phyloP scores from a whole-genome alignment of 1,284 basidiomycete genomes.

The Heimioporus punctisporus region DNA sequence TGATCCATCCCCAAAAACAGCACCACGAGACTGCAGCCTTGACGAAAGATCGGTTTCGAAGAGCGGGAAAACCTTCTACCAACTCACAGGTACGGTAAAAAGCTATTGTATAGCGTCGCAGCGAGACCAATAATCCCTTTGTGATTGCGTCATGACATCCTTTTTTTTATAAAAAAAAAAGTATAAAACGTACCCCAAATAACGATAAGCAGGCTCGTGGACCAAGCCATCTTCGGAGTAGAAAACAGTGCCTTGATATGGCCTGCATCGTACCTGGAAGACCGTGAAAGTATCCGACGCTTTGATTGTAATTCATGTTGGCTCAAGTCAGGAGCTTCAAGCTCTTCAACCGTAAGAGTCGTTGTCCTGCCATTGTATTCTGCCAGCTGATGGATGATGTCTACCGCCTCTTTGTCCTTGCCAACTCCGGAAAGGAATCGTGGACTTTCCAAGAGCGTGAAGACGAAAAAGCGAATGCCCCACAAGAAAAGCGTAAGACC shows the following conservation, averaged over 20 bases:
- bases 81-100: constrained; percentile 51
- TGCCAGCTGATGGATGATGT: constrained; percentile 60
- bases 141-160: too few relatives aligned
- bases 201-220: constrained; percentile 55
- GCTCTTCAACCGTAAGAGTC: constrained; percentile 42
- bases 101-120: constrained; percentile 63
- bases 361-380: constrained; percentile 52
- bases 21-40: constrained; percentile 49
- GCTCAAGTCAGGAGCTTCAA: constrained; percentile 28
- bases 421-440: constrained; percentile 65
- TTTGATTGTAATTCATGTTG: background rate
- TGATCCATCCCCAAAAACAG: constrained; percentile 48
- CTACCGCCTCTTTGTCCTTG: constrained; percentile 62
- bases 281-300: constrained; percentile 33
- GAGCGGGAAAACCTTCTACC: background rate
- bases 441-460: constrained; percentile 63
- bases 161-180: background rate
- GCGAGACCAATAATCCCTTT: constrained; percentile 64
- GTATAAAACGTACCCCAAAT: constrained; percentile 49
- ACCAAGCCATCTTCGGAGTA: constrained; percentile 57
- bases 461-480: constrained; percentile 59
- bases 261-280: constrained; percentile 37
- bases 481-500: constrained; percentile 57
- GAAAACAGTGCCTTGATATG: constrained; percentile 59
- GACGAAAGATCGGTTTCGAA: background rate